These are phyloP conservation scores for Noccaea caerulescens DNA, from an alignment of 345 rosid genomes.

Conservation along the genomic window DNA sequence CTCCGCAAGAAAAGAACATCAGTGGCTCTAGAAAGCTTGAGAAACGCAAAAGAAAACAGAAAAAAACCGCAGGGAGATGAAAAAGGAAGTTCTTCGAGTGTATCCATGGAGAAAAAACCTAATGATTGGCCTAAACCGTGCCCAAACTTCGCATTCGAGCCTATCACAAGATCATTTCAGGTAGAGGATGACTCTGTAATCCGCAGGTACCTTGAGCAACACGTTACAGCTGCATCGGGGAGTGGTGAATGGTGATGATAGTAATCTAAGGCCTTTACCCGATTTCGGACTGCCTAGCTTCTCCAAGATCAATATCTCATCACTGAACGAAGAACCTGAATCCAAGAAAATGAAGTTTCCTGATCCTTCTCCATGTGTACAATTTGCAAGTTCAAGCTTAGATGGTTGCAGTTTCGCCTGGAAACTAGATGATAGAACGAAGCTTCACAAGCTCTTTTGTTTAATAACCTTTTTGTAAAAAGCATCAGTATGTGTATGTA, in stretches of 20 bases:
- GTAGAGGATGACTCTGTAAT: slow-evolving; percentile 44
- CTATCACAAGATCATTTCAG: slow-evolving; percentile 46
- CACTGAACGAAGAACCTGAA: slow-evolving; percentile 35
- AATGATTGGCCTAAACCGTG: slow-evolving; percentile 53
- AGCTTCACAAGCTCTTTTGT: neutral
- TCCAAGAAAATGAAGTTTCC: slow-evolving; percentile 23
- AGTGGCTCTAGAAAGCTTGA: slow-evolving; percentile 16
- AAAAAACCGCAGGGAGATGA: neutral
- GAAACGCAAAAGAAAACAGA: neutral
- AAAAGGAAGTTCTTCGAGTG: slow-evolving; percentile 26
- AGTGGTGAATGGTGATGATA: neutral
- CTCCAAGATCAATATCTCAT: slow-evolving; percentile 44
- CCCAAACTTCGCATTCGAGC: slow-evolving; percentile 58
- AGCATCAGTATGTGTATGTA: neutral
- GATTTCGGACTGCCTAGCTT: slow-evolving; percentile 48
- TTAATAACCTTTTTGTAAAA: slow-evolving; percentile 2
- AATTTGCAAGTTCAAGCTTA: slow-evolving; percentile 36
- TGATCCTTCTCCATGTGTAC: slow-evolving; percentile 35
- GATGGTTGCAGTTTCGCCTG: slow-evolving; percentile 29
- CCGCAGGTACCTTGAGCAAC: slow-evolving; percentile 52
- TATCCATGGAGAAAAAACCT: neutral
- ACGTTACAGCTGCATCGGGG: slow-evolving; percentile 22
- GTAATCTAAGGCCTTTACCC: slow-evolving; percentile 38
- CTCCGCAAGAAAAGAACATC: slow-evolving; percentile 24
- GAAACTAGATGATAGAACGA: slow-evolving; percentile 8